Conservation (phyloP, 1,284 basidiomycete genomes). For the Boletellus deceptivus region DNA sequence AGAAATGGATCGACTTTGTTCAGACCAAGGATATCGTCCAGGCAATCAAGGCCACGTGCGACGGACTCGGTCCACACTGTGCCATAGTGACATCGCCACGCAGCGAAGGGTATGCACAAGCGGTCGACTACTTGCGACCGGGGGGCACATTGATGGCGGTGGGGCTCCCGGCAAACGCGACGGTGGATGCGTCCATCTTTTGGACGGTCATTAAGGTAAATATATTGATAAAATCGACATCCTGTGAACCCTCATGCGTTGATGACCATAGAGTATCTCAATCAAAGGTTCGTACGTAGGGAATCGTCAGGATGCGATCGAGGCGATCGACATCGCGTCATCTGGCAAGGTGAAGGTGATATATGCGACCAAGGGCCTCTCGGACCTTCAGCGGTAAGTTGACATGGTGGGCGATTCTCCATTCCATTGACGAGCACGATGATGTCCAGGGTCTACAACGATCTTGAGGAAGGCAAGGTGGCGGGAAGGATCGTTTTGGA, state of each 20-base stretch:
- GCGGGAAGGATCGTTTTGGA: constrained; percentile 67
- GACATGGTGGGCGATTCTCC: too few relatives aligned
- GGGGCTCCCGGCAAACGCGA: constrained; percentile 64
- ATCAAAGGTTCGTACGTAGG: constrained; percentile 78
- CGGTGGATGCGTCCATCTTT: constrained; percentile 69
- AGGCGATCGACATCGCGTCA: constrained; percentile 72
- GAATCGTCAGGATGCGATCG: constrained; percentile 70
- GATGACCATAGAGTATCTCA: constrained; percentile 44
- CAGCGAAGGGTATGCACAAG: constrained; percentile 64
- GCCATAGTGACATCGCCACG: constrained; percentile 67
- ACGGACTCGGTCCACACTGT: constrained; percentile 73
- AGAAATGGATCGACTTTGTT: neutral
- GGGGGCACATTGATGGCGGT: constrained; percentile 73
- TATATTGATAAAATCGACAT: neutral
- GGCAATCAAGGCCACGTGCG: constrained; percentile 64
- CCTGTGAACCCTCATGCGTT: too few relatives aligned
- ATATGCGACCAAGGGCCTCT: constrained; percentile 49
- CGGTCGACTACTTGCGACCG: constrained; percentile 65
- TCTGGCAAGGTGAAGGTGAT: constrained; percentile 64
- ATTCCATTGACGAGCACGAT: neutral
- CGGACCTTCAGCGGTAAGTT: constrained; percentile 53
- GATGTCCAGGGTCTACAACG: constrained; percentile 48
- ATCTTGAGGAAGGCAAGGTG: constrained; percentile 54
- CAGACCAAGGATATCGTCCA: constrained; percentile 50
- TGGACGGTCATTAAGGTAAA: constrained; percentile 64